Conservation (phyloP, 1,284 basidiomycete species). For the Lignosus rhinocerotis region DNA sequence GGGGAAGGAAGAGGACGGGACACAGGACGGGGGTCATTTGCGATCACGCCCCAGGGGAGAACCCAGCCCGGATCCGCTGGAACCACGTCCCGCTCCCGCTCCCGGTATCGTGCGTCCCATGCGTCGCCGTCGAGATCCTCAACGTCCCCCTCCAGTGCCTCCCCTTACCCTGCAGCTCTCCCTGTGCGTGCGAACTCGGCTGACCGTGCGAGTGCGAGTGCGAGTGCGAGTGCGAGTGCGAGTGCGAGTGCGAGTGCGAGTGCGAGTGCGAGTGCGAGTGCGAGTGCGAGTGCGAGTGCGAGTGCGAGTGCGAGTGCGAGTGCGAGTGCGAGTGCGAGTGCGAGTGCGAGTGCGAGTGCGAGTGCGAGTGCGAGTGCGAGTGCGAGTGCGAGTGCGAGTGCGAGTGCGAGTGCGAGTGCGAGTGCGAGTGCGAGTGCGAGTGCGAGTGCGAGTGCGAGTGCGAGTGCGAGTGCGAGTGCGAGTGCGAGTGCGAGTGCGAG, state of each 20-base stretch:
- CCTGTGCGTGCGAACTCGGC: not conserved
- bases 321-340: too few species aligned
- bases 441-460: too few species aligned
- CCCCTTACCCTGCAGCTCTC: not conserved
- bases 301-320: too few species aligned
- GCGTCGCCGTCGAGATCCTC: constrained; percentile 4
- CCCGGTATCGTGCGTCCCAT: not conserved
- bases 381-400: too few species aligned
- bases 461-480: too few species aligned
- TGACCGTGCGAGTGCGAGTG: too few species aligned
- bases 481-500: not conserved
- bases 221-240: too few species aligned
- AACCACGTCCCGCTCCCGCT: not conserved
- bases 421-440: not conserved
- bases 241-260: not conserved
- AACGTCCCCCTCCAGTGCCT: constrained; percentile 1
- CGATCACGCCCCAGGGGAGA: not conserved
- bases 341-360: not conserved
- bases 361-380: too few species aligned
- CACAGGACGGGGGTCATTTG: not conserved
- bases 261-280: not conserved
- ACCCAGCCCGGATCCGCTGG: constrained; percentile 1
- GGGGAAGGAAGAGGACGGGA: not conserved
- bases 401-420: too few species aligned
- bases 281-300: too few species aligned